Evolutionary conservation across 805 yeast species (phyloP), one percentile per base, ranked within the genome.

Genomic region (Metschnikowia noctiluminum): DNA sequence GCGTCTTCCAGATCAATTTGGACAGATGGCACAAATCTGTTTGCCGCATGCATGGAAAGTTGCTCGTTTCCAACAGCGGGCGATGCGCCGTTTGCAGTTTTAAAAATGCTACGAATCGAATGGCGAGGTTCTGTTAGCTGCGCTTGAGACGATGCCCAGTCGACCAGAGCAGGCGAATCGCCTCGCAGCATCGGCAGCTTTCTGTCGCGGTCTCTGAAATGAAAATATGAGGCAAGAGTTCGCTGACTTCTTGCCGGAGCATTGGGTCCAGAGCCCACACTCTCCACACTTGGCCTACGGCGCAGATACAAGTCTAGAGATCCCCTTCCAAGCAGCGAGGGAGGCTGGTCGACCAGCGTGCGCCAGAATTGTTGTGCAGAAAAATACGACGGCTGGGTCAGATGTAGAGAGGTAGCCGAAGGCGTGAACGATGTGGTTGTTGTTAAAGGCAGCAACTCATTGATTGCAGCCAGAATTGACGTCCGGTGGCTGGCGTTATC

Each of bases 371-470:
- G 78, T 35, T 71, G 71, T 5, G 78, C 77, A 1, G 73, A 68
- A 51, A 72, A 70, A 49, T 70, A 73, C 4, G 75, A 70, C 6
- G 71, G 75, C 46, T 72, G 78, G 2, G 69, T 62, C 37, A 74
- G 71, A 49, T 72, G 76, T 13, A 71, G 53, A 2, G 76, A 70
- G 28, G 65, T 62, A 2, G 70, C 61, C 11, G 76, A 71, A 0
- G 74, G 76, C 0, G 76, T 69, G 39, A 69, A 62, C 3, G 76
- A 70, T 0, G 77, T 71, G 10, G 76, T 69, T 5, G 78, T 72
- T 8, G 78, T 71, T 46, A 71, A 53, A 6, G 78, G 78, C 30
- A 73, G 67, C 39, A 73, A 55, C 14, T 72, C 78, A 41, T 56
- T 49, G 30, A 41, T 31, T 3, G 51, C 52, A 9, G 41, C 55